These are phyloP conservation scores for Gryganskiella cystojenkinii DNA, from an alignment of 192 early-diverging fungal species.

Conservation along the genomic window DNA sequence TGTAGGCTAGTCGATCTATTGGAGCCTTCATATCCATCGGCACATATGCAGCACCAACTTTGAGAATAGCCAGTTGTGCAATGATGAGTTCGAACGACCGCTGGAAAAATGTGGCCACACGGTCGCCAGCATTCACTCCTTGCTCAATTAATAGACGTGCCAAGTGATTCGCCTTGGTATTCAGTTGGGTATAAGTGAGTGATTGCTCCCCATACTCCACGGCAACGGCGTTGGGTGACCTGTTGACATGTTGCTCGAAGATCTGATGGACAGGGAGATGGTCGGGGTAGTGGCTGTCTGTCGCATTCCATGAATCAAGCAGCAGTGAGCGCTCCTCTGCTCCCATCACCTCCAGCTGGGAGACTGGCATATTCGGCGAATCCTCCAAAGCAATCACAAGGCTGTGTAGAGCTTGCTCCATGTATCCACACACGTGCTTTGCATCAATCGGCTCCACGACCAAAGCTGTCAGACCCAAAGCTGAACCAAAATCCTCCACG, in stretches of 20 bases:
- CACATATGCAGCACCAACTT: too few species aligned
- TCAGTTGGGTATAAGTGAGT: conserved; percentile 4
- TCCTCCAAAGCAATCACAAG: not conserved
- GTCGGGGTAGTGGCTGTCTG: not conserved
- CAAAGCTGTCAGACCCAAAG: conserved; percentile 5
- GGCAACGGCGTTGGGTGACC: not conserved
- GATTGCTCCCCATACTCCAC: conserved; percentile 4
- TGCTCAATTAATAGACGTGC: not conserved
- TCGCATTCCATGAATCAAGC: not conserved
- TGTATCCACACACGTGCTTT: not conserved
- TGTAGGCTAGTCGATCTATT: too few species aligned
- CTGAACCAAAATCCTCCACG: conserved; percentile 9
- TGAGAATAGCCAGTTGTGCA: too few species aligned
- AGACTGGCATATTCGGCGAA: not conserved
- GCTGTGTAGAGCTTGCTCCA: conserved; percentile 2
- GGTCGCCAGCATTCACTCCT: not conserved
- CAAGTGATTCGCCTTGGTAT: not conserved
- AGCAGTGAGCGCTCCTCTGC: conserved; percentile 1
- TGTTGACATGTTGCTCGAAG: conserved; percentile 5
- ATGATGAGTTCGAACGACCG: too few species aligned
- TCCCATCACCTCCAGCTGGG: conserved; percentile 7
- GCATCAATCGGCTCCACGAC: not conserved
- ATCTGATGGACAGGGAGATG: conserved; percentile 2
- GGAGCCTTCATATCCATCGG: too few species aligned
- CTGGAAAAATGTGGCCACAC: not conserved